Conservation (phyloP, 1,284 basidiomycete genomes). For the Chiua sp. region DNA sequence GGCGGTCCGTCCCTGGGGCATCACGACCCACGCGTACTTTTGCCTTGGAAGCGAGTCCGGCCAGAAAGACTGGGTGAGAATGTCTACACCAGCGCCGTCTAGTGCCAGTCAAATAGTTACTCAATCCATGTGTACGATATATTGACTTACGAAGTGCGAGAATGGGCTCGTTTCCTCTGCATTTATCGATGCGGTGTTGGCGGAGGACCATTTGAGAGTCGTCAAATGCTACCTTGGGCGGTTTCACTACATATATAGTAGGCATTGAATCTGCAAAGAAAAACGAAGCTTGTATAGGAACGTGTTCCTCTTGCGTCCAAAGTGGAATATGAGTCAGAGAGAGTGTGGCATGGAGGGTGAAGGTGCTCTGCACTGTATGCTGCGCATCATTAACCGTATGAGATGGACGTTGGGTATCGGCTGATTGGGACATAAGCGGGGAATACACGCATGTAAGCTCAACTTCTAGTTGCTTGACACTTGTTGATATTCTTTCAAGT, state of each 20-base stretch:
- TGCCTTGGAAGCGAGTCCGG: constrained; percentile 62
- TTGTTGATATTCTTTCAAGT: constrained; percentile 31
- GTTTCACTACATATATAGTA: constrained; percentile 59
- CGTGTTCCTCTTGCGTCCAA: constrained; percentile 42
- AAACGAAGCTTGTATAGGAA: constrained; percentile 60
- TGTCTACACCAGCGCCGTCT: constrained; percentile 85
- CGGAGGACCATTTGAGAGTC: not conserved
- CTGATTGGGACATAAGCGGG: constrained; percentile 18
- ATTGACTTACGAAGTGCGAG: constrained; percentile 69
- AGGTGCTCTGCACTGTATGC: not conserved
- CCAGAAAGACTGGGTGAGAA: constrained; percentile 62
- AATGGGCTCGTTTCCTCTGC: constrained; percentile 53
- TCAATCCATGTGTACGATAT: not conserved
- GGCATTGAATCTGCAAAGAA: constrained; percentile 61
- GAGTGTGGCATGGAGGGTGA: constrained; percentile 37
- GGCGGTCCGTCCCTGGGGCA: constrained; percentile 75
- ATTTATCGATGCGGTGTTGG: not conserved
- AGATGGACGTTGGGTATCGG: not conserved
- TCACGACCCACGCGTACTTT: constrained; percentile 67
- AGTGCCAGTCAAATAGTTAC: constrained; percentile 3
- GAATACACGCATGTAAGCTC: constrained; percentile 35
- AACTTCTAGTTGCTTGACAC: constrained; percentile 42
- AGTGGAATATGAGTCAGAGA: constrained; percentile 48
- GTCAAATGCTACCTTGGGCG: constrained; percentile 46
- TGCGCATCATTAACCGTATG: not conserved